These are phyloP conservation scores for Trichoderma endophyticum DNA, from an alignment of 2,329 filamentous ascomycete species.

Conservation along the genomic window DNA sequence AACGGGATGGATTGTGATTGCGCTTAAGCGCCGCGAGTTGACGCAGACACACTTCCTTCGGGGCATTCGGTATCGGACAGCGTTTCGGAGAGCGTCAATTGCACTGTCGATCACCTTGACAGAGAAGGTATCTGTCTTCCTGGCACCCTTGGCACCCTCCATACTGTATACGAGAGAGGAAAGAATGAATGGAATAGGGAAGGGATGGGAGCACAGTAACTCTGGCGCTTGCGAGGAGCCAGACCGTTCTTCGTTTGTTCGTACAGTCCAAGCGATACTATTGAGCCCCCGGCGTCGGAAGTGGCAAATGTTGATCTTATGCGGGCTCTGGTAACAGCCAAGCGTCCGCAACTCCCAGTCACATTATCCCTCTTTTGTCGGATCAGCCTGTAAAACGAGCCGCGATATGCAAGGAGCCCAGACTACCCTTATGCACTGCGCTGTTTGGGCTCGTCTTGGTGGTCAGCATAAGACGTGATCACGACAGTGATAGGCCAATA, in stretches of 20 bases:
- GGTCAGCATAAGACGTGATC: slow-evolving; percentile 3
- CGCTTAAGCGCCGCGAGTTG: neutral
- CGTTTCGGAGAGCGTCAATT: neutral
- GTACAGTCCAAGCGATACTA: neutral
- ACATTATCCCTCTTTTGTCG: neutral
- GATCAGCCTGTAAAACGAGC: neutral
- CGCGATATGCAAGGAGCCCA: slow-evolving; percentile 1
- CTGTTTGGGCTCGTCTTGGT: neutral
- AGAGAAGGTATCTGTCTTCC: neutral
- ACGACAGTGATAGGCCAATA: neutral
- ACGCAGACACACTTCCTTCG: neutral
- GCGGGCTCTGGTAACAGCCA: neutral
- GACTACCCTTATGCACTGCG: neutral
- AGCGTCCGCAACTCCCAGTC: neutral
- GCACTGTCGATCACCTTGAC: neutral
- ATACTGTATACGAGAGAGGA: neutral
- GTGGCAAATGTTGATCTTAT: slow-evolving; percentile 9
- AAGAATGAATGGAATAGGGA: neutral
- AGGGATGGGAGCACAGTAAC: neutral
- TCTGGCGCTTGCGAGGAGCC: neutral
- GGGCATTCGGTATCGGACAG: neutral
- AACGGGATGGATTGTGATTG: neutral
- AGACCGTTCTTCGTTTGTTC: neutral
- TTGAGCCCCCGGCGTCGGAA: slow-evolving; percentile 11
- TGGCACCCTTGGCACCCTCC: neutral